phyloP scores from a whole-genome alignment of 345 rosid genomes.

The Eutrema japonicum region DNA sequence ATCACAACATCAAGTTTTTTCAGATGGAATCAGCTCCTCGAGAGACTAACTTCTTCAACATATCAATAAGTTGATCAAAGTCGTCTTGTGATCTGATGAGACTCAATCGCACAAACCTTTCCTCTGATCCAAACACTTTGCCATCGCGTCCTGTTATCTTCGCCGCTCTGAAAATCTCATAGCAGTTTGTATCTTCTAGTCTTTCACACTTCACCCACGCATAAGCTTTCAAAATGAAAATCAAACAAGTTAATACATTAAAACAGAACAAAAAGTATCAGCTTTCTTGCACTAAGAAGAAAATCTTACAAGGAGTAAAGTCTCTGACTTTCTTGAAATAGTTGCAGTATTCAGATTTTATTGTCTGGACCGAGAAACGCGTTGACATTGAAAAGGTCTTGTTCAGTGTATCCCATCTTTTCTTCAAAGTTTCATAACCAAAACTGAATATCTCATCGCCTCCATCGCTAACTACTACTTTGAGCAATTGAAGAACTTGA shows the following conservation, averaged over 20 bases:
- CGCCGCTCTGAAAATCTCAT: constrained; percentile 50
- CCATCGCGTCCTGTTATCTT: constrained; percentile 61
- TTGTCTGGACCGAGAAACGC: constrained; percentile 57
- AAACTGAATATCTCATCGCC: constrained; percentile 52
- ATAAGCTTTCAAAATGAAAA: constrained; percentile 52
- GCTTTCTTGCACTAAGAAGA: not conserved
- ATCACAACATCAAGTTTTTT: not conserved
- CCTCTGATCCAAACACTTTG: constrained; percentile 38
- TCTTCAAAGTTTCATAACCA: constrained; percentile 55
- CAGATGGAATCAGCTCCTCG: not conserved
- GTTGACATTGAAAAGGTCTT: constrained; percentile 42
- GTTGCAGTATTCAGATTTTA: constrained; percentile 53
- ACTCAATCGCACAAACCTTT: constrained; percentile 57
- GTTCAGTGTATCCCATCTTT: constrained; percentile 29
- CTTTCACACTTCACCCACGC: constrained; percentile 74
- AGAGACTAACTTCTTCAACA: constrained; percentile 27
- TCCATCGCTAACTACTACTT: constrained; percentile 46
- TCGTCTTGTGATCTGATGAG: constrained; percentile 64
- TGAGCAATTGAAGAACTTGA: constrained; percentile 56
- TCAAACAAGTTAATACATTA: not conserved
- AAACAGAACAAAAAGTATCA: not conserved
- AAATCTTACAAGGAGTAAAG: constrained; percentile 37
- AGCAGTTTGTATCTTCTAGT: constrained; percentile 54
- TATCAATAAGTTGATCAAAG: constrained; percentile 44
- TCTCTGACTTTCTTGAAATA: constrained; percentile 40